These are phyloP conservation scores for Suzukiozyma palmioleophila DNA, from an alignment of 1,139 yeast genomes.

Conservation along the genomic window DNA sequence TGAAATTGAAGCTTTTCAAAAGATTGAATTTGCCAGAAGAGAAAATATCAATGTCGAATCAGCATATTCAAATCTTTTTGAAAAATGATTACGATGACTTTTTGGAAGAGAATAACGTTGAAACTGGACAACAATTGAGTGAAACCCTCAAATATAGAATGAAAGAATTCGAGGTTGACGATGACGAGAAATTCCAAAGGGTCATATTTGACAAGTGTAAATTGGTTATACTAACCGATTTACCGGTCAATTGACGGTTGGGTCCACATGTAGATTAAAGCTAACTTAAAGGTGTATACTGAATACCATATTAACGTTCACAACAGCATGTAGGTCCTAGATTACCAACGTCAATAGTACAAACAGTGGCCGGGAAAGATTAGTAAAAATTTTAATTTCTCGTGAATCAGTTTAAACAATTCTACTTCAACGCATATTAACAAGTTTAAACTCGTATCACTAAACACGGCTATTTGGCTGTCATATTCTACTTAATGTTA, in stretches of 20 bases:
- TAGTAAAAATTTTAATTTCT: too few species aligned
- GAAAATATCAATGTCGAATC: conserved; percentile 12
- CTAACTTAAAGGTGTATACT: too few species aligned
- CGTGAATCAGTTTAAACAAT: too few species aligned
- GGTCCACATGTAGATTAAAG: too few species aligned
- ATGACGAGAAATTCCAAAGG: conserved; percentile 40
- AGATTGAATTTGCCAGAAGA: conserved; percentile 42
- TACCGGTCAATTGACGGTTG: not conserved
- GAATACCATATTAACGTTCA: too few species aligned
- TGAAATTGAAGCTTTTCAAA: conserved; percentile 61
- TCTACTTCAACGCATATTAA: too few species aligned
- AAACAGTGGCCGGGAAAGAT: too few species aligned
- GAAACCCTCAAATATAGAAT: conserved; percentile 20
- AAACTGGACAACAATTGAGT: conserved; percentile 19
- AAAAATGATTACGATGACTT: conserved; percentile 43
- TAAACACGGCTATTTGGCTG: too few species aligned
- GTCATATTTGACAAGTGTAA: conserved; percentile 44
- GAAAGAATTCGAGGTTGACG: conserved; percentile 34
- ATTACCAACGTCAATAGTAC: too few species aligned
- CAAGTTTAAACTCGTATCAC: too few species aligned
- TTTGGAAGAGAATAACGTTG: conserved; percentile 25
- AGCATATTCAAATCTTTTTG: conserved; percentile 27
- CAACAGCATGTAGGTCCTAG: too few species aligned
- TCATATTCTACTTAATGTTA: too few species aligned
- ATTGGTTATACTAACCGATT: conserved; percentile 27